Percentiles rank a stretch among this genome's conserved stretches.
Conservation (phyloP, 192 early-diverging fungal species). For the Podochytrium sp. region DNA sequence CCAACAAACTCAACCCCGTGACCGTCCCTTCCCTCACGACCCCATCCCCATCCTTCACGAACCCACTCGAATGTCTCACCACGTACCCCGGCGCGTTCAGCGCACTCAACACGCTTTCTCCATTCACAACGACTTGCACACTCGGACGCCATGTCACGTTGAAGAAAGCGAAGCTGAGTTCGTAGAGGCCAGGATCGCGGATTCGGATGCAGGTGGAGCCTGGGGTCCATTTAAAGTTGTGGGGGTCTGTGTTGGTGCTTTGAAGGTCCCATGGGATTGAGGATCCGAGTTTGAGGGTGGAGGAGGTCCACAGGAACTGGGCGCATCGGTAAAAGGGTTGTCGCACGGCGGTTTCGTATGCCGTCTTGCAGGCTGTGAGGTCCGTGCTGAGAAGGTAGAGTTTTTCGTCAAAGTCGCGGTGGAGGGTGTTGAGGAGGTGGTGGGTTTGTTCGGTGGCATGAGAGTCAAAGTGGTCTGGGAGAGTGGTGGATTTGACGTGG, state of each 20-base stretch:
- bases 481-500: not conserved
- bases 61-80: slow-evolving; percentile 51
- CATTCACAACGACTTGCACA: slow-evolving; percentile 56
- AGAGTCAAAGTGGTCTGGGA: not conserved
- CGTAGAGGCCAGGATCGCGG: slow-evolving; percentile 51
- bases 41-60: slow-evolving; percentile 45
- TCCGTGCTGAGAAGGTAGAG: slow-evolving; percentile 51
- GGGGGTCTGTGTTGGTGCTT: slow-evolving; percentile 52
- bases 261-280: slow-evolving; percentile 54
- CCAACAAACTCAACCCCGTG: slow-evolving; percentile 53
- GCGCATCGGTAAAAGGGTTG: slow-evolving; percentile 48
- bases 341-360: slow-evolving; percentile 31
- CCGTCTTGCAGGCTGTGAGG: slow-evolving; percentile 44
- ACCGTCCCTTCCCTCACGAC: slow-evolving; percentile 39
- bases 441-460: not conserved
- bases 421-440: slow-evolving; percentile 8
- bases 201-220: slow-evolving; percentile 39
- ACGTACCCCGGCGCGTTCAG: slow-evolving; percentile 56
- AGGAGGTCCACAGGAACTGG: slow-evolving; percentile 56
- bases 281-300: slow-evolving; percentile 43
- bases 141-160: slow-evolving; percentile 45
- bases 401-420: slow-evolving; percentile 58
- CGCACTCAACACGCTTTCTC: slow-evolving; percentile 57
- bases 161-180: slow-evolving; percentile 55
- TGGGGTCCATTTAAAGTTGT: slow-evolving; percentile 52